Percentiles rank a stretch among this genome's conserved stretches.
phyloP scores from a whole-genome alignment of 2,329 filamentous ascomycete species.

The Cyphellophora europaea region DNA sequence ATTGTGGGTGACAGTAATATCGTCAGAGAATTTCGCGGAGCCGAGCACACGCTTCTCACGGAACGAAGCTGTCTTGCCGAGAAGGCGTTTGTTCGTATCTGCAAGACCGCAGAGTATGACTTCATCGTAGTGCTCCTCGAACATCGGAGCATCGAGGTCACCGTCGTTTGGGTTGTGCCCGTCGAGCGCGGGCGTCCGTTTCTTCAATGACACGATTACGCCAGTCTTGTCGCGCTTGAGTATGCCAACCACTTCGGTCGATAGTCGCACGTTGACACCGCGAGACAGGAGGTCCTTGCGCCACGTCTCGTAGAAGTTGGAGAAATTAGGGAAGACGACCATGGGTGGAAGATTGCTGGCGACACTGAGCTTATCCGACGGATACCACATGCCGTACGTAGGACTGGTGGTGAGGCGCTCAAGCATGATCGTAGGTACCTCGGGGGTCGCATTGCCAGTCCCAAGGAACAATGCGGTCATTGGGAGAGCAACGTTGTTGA shows the following conservation, averaged over 20 bases:
- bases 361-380: conserved; percentile 37
- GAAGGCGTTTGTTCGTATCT: conserved; percentile 46
- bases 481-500: conserved; percentile 60
- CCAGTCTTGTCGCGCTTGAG: conserved; percentile 41
- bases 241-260: conserved; percentile 43
- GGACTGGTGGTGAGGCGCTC: conserved; percentile 51
- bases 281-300: conserved; percentile 39
- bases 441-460: conserved; percentile 64
- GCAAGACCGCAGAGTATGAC: conserved; percentile 48
- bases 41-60: conserved; percentile 59
- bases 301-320: conserved; percentile 50
- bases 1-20: conserved; percentile 53
- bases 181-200: conserved; percentile 14
- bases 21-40: conserved; percentile 56
- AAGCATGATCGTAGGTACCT: conserved; percentile 60
- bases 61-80: conserved; percentile 43
- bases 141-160: conserved; percentile 21
- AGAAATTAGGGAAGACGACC: conserved; percentile 54
- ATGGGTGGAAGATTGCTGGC: conserved; percentile 46
- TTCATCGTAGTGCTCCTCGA: conserved; percentile 46
- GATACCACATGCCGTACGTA: conserved; percentile 53
- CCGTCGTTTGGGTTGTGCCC: conserved; percentile 13
- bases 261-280: conserved; percentile 48
- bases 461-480: conserved; percentile 66
- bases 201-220: conserved; percentile 33